Evolutionary conservation across 306 rosid species (phyloP).

Genomic region (Begonia loranthoides): DNA sequence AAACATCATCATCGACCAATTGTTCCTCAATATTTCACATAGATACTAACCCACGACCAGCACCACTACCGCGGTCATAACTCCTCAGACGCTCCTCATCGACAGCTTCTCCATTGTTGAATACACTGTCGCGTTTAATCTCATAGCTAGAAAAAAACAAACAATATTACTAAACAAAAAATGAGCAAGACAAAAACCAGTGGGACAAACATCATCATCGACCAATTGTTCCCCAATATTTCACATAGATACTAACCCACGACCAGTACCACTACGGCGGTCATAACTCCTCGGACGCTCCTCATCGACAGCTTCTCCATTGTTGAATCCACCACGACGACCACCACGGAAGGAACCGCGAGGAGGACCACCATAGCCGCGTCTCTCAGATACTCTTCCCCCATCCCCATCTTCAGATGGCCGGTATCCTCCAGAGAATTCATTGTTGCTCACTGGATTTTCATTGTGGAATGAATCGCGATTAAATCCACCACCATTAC

Average conservation of each 20-base stretch:
- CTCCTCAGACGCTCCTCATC: too few relatives aligned
- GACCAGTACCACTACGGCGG: slow-evolving; percentile 50
- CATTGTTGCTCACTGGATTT: slow-evolving; percentile 13
- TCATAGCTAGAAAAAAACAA: slow-evolving; percentile 17
- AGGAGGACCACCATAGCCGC: slow-evolving; percentile 22
- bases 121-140: slow-evolving; percentile 43
- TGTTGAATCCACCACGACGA: slow-evolving; percentile 29
- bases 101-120: too few relatives aligned
- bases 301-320: slow-evolving; percentile 34
- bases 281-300: slow-evolving; percentile 35
- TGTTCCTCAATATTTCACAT: too few relatives aligned
- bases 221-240: too few relatives aligned
- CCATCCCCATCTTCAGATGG: slow-evolving; percentile 29
- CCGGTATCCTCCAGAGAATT: slow-evolving; percentile 30
- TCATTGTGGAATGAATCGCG: slow-evolving; percentile 25
- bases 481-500: slow-evolving; percentile 16
- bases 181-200: too few relatives aligned
- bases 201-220: too few relatives aligned
- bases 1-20: too few relatives aligned
- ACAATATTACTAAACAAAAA: too few relatives aligned
- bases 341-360: slow-evolving; percentile 41
- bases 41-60: too few relatives aligned
- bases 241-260: slow-evolving; percentile 24
- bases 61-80: too few relatives aligned
- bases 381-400: slow-evolving; percentile 30